These are phyloP conservation scores for Piromyces sp. DNA, from an alignment of 192 early-diverging fungal species.

Conservation along the genomic window DNA sequence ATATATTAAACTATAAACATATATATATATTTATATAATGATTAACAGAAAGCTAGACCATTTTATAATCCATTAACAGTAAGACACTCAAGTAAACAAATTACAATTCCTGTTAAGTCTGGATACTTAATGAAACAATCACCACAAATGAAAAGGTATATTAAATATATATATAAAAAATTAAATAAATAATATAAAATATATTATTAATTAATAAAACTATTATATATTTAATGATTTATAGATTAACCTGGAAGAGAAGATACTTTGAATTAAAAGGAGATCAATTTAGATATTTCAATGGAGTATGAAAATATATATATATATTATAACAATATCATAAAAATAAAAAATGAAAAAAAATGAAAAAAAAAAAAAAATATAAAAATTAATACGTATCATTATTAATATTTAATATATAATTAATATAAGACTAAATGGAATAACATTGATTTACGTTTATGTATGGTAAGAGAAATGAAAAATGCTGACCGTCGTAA, in stretches of 20 bases:
- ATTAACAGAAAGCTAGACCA: neutral
- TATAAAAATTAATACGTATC: too few relatives aligned
- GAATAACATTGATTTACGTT: constrained; percentile 37
- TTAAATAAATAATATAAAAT: too few relatives aligned
- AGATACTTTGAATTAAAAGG: neutral
- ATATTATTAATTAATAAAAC: too few relatives aligned
- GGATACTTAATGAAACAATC: neutral
- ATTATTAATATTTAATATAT: too few relatives aligned
- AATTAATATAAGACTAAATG: neutral
- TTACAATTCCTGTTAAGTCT: neutral
- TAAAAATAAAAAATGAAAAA: too few relatives aligned
- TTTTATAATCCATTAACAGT: neutral
- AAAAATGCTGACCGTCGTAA: constrained; percentile 49
- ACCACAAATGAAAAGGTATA: neutral
- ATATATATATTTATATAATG: too few relatives aligned
- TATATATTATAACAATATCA: too few relatives aligned
- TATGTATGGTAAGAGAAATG: constrained; percentile 53
- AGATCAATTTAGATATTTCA: neutral
- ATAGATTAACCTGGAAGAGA: neutral
- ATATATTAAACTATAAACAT: too few relatives aligned
- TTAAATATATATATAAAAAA: neutral
- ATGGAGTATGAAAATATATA: too few relatives aligned
- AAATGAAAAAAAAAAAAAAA: too few relatives aligned
- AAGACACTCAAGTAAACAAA: neutral
- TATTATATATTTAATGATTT: too few relatives aligned